Base-by-base conservation (phyloP, 352 stramenopile species). In the Peronospora belbahrii region DNA sequence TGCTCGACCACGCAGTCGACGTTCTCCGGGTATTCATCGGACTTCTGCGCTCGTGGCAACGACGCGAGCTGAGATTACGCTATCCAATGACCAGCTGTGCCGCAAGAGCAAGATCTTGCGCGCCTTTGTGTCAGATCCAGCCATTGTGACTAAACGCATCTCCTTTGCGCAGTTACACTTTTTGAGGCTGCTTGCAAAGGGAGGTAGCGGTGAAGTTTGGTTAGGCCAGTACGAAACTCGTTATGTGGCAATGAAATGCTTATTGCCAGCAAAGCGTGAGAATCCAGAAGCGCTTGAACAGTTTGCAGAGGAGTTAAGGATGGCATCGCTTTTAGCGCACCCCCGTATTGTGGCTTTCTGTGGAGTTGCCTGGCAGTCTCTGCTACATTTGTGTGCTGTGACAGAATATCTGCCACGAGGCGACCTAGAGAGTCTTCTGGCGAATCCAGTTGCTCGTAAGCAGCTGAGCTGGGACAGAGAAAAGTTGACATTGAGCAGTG, bases 321-420 rank as follows among this genome's bases (percentile, higher is more conserved):
- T 94, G 44, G 75, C 85, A 0, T 85, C 78, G 0, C 53, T 82
- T 24, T 61, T 93, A 28, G 63, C 88, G 22, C 81, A 94, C 44
- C 78, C 83, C 11, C 65, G 77, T 7, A 94, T 94, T 42, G 80
- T 94, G 9, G 59, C 66, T 2, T 92, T 94, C 52, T 78, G 76
- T 22, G 83, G 83, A 8, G 72, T 89, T 13, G 79, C 74, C 8
- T 92, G 80, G 80, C 72, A 89, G 52, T 86, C 71, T 30, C 56
- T 89, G 19, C 33, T 74, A 27, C 80, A 92, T 32, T 34, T 92
- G 15, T 88, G 73, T 43, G 77, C 74, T 8, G 73, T 92, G 25
- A 86, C 76, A 15, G 80, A 92, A 54, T 92, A 82, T 49, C 80
- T 92, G 57, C 66, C 81, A 31, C 64, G 74, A n/a, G 74, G 79